Evolutionary conservation across 1,284 basidiomycete genomes (phyloP).

Genomic region (Chondrostereum purpureum): DNA sequence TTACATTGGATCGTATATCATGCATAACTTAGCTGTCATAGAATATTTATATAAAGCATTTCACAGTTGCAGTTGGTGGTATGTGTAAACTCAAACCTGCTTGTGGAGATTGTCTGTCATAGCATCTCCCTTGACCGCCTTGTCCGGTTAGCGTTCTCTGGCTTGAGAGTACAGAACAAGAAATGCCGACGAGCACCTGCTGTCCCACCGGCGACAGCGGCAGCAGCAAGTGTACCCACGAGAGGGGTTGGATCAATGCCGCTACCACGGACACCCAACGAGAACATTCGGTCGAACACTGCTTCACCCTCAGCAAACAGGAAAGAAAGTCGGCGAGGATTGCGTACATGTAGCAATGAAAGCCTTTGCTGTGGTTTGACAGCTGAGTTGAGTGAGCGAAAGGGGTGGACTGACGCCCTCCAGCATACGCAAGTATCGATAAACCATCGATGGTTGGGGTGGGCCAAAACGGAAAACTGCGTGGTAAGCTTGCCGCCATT

Average conservation of each 20-base stretch:
- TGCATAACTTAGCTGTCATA: too few relatives aligned
- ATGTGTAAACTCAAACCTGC: too few relatives aligned
- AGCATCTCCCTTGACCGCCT: slow-evolving; percentile 1
- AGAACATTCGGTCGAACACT: slow-evolving; percentile 94
- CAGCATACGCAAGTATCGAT: slow-evolving; percentile 75
- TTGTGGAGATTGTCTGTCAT: background rate
- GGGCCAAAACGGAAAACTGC: slow-evolving; percentile 87
- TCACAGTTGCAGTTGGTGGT: too few relatives aligned
- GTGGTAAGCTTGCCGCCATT: slow-evolving; percentile 85
- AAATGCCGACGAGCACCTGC: slow-evolving; percentile 74
- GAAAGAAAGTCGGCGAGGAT: background rate
- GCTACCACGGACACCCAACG: slow-evolving; percentile 67
- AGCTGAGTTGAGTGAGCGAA: slow-evolving; percentile 74
- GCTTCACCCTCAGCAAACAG: slow-evolving; percentile 5
- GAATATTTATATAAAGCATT: too few relatives aligned
- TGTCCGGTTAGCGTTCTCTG: slow-evolving; percentile 35
- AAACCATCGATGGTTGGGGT: slow-evolving; percentile 86
- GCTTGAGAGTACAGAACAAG: slow-evolving; percentile 68
- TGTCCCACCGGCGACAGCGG: slow-evolving; percentile 49
- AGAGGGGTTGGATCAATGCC: slow-evolving; percentile 59
- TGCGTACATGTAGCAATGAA: slow-evolving; percentile 76
- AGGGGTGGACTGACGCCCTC: slow-evolving; percentile 80
- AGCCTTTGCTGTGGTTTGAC: slow-evolving; percentile 80
- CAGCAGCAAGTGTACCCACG: slow-evolving; percentile 54
- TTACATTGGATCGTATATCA: background rate